Evolutionary conservation across 23 red algal genomes (phyloP), one percentile per base, ranked within the genome.

Genomic region (Pyropia haitanensis): DNA sequence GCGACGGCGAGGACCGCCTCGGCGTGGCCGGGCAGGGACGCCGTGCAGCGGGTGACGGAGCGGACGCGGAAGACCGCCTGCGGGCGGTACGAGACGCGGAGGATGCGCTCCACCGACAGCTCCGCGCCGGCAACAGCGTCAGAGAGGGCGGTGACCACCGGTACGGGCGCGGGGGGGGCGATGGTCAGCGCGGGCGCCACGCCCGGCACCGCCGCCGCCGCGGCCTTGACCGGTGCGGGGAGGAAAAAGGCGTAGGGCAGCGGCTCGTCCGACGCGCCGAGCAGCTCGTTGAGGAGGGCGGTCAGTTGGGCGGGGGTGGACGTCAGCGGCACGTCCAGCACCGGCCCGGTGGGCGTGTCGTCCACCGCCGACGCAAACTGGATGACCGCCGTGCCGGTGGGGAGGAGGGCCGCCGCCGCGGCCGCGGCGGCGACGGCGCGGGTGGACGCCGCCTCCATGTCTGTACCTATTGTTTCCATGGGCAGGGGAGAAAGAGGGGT

Each of bases 51-150:
- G 20, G 94, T 60, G 1, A 91, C 64, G 12, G 80, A 53, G 1
- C 94, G 80, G 46, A 98, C 85, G 23, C 80, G 82, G 39, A 91
- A 98, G 54, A 82, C 18, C 18, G 85, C 80, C 67, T 91, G 94
- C 16, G 85, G 94, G 48, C 60, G 68, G 55, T 72, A 98, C 30
- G 70, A 53, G n/a, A 98, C 18, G 18, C 28, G 54, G 3, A 89
- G 46, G 26, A 91, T 60, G 9, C 20, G 68, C 64, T 98, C 94
- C 19, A 58, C n/a, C 7, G 18, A n/a, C 14, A 63, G 48, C 17
- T 18, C 10, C 2, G 52, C 24, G 0, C 18, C 28, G 30, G 15
- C 27, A 31, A 89, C 18, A 4, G 75, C 58, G 7, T 18, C 53
- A 8, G 21, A 22, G 56, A 90, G 53, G 15, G 64, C 25, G 0